These are phyloP conservation scores for Diaporthe sp. DNA, from an alignment of 2,329 filamentous ascomycete genomes.

Conservation along the genomic window DNA sequence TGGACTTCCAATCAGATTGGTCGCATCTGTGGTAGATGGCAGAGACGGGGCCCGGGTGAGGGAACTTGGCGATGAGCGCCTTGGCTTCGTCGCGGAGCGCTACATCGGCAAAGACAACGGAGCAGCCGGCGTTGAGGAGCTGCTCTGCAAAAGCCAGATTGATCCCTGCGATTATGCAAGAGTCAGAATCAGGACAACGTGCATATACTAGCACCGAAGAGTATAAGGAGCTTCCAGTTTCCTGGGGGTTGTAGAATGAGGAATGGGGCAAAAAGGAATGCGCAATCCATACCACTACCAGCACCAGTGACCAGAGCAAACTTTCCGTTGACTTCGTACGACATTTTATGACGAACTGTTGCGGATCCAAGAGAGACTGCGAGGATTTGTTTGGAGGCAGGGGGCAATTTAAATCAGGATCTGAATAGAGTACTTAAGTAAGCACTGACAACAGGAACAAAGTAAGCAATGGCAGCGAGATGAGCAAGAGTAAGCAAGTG, in stretches of 20 bases:
- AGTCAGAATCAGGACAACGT: not conserved
- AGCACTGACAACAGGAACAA: not conserved
- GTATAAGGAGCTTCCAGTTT: not conserved
- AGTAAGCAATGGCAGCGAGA: not conserved
- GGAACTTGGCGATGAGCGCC: slow-evolving; percentile 39
- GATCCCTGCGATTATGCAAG: slow-evolving; percentile 44
- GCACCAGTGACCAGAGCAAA: slow-evolving; percentile 40
- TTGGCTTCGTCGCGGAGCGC: slow-evolving; percentile 46
- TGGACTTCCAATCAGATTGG: slow-evolving; percentile 47
- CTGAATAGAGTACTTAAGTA: not conserved
- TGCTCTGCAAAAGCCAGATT: slow-evolving; percentile 43
- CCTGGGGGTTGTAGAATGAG: not conserved
- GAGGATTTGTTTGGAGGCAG: not conserved
- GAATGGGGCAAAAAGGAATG: not conserved
- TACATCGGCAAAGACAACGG: slow-evolving; percentile 48
- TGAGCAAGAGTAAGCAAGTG: not conserved
- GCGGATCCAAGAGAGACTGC: not conserved
- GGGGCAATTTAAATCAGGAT: not conserved
- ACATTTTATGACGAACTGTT: slow-evolving; percentile 26
- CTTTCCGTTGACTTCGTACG: slow-evolving; percentile 40
- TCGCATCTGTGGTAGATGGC: slow-evolving; percentile 42
- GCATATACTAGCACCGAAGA: not conserved
- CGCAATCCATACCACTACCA: slow-evolving; percentile 28
- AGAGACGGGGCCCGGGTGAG: slow-evolving; percentile 31
- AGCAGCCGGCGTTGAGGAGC: slow-evolving; percentile 47